phyloP scores from a whole-genome alignment of 805 yeast species.

The Pichia sporocuriosa region DNA sequence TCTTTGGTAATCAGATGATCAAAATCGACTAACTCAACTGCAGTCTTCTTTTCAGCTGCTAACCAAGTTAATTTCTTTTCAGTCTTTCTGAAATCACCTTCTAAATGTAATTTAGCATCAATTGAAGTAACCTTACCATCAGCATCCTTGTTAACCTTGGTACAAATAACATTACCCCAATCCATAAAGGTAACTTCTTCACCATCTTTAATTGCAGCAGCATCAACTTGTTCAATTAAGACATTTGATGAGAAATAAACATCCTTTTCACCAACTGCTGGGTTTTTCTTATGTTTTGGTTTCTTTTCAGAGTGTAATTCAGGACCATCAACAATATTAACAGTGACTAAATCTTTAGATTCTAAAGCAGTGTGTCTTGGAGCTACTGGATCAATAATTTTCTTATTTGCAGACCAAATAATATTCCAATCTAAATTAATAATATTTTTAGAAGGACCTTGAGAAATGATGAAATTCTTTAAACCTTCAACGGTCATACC shows the following conservation, averaged over 20 bases:
- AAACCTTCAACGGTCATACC: slow-evolving; percentile 99
- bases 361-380: slow-evolving; percentile 89
- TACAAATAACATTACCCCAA: slow-evolving; percentile 91
- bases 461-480: slow-evolving; percentile 85
- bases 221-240: slow-evolving; percentile 82
- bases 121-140: slow-evolving; percentile 48
- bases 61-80: slow-evolving; percentile 94
- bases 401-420: slow-evolving; percentile 97
- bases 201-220: slow-evolving; percentile 56
- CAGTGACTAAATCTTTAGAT: slow-evolving; percentile 56
- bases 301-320: slow-evolving; percentile 60
- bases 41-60: slow-evolving; percentile 67
- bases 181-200: slow-evolving; percentile 98
- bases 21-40: slow-evolving; percentile 79
- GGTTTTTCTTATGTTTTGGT: slow-evolving; percentile 93
- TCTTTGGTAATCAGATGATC: slow-evolving; percentile 95
- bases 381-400: slow-evolving; percentile 93
- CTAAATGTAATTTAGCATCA: slow-evolving; percentile 77
- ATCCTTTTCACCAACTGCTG: slow-evolving; percentile 79
- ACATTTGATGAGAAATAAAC: slow-evolving; percentile 59
- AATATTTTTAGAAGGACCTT: slow-evolving; percentile 97
- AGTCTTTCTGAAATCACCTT: slow-evolving; percentile 96
- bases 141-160: slow-evolving; percentile 59
- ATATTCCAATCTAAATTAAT: slow-evolving; percentile 96
- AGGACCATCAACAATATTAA: slow-evolving; percentile 67